Percentiles rank a stretch among this genome's conserved stretches.
These are phyloP conservation scores for Cladobotryum mycophilum DNA, from an alignment of 2,329 filamentous ascomycete genomes.

Conservation along the genomic window DNA sequence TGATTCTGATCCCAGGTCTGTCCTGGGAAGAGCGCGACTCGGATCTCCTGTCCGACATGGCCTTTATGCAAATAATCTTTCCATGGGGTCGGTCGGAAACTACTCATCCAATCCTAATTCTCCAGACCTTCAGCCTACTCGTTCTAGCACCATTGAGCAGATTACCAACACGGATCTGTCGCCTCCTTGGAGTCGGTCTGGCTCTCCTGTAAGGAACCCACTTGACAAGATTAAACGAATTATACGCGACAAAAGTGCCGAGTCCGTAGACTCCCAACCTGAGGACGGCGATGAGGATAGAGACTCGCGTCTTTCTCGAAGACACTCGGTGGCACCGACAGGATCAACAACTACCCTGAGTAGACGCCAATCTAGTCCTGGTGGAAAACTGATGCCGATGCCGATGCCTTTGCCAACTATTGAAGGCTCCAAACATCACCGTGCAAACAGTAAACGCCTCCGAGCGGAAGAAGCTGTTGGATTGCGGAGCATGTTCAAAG, in stretches of 20 bases:
- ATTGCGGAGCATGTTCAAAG: constrained; percentile 68
- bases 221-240: constrained; percentile 50
- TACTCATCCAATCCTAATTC: constrained; percentile 45
- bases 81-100: constrained; percentile 37
- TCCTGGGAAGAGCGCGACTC: constrained; percentile 15
- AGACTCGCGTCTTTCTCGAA: constrained; percentile 19
- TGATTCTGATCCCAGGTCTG: constrained; percentile 32
- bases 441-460: constrained; percentile 41
- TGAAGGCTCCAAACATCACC: constrained; percentile 20
- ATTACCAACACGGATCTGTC: constrained; percentile 59
- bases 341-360: constrained; percentile 16
- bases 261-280: constrained; percentile 31
- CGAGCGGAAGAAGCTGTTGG: constrained; percentile 28
- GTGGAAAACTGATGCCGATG: constrained; percentile 30
- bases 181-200: constrained; percentile 53
- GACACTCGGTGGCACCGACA: constrained; percentile 20
- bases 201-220: constrained; percentile 58
- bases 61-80: constrained; percentile 34
- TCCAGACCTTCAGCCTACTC: constrained; percentile 42
- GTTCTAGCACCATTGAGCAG: constrained; percentile 47
- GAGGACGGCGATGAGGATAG: constrained; percentile 29
- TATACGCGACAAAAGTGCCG: constrained; percentile 48
- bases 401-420: constrained; percentile 7
- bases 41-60: constrained; percentile 21
- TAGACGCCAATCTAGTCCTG: constrained; percentile 14